Conservation (phyloP, 257 asterid genomes). For the Haberlea rhodopensis region DNA sequence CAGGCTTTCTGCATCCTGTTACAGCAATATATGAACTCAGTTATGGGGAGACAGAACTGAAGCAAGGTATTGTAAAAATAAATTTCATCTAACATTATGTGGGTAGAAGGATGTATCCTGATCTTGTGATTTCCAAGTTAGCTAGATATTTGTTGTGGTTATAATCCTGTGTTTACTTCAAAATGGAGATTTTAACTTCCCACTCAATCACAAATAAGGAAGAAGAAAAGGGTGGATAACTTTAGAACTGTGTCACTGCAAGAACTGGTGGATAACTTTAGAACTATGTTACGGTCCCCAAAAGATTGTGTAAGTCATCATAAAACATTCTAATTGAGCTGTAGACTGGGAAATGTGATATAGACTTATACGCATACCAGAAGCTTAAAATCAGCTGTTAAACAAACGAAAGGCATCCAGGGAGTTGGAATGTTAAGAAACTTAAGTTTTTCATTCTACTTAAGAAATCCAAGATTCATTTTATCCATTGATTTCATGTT, state of each 20-base stretch:
- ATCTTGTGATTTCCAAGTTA: constrained; percentile 15
- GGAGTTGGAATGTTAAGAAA: constrained; percentile 7
- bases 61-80: constrained; percentile 65
- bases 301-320: constrained; percentile 7
- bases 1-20: constrained; percentile 76
- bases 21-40: constrained; percentile 76
- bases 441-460: not conserved
- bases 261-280: not conserved
- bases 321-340: not conserved
- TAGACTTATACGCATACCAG: constrained; percentile 8
- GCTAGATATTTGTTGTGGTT: constrained; percentile 18
- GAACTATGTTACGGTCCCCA: not conserved
- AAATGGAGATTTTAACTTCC: constrained; percentile 6
- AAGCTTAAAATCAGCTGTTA: constrained; percentile 6
- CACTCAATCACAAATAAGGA: constrained; percentile 18
- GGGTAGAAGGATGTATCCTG: constrained; percentile 7
- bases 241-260: not conserved
- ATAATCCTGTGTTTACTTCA: constrained; percentile 17
- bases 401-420: constrained; percentile 8
- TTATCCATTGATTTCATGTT: not conserved
- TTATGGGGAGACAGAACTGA: constrained; percentile 88
- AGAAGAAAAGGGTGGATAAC: constrained; percentile 8
- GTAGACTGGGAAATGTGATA: not conserved
- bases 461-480: not conserved
- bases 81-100: constrained; percentile 12